phyloP scores from a whole-genome alignment of 1,139 yeast genomes.

The Zygosaccharomyces pseudobailii region DNA sequence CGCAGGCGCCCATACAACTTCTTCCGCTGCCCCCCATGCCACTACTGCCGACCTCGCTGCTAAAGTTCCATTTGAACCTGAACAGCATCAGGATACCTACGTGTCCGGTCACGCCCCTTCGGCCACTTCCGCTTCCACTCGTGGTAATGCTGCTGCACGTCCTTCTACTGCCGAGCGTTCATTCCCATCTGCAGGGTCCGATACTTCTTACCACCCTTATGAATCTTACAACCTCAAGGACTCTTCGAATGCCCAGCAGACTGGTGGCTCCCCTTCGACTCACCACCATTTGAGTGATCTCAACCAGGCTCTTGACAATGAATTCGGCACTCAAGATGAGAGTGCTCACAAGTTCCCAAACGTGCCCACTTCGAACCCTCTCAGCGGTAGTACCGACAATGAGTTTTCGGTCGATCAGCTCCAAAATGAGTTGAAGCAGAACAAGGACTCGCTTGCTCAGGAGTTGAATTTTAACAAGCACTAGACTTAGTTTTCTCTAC shows the following conservation, averaged over 20 bases:
- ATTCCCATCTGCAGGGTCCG: no score
- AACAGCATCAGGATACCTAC: constrained; percentile 4
- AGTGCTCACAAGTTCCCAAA: constrained; percentile 9
- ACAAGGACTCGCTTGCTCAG: constrained; percentile 15
- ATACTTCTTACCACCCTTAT: background rate
- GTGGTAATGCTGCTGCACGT: constrained; percentile 15
- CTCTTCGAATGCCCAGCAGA: constrained; percentile 1
- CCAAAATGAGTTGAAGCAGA: constrained; percentile 19
- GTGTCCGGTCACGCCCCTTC: constrained; percentile 20
- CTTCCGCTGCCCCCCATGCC: constrained; percentile 15
- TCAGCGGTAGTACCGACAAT: constrained; percentile 14
- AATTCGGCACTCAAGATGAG: constrained; percentile 17
- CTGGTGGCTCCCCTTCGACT: constrained; percentile 15
- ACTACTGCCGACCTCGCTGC: constrained; percentile 33
- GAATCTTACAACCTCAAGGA: background rate
- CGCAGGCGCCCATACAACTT: constrained; percentile 36
- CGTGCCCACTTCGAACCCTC: constrained; percentile 21
- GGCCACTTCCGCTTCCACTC: constrained; percentile 27
- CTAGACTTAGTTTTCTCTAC: background rate
- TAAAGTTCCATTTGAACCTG: constrained; percentile 21
- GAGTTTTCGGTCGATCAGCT: constrained; percentile 23
- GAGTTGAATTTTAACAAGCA: constrained; percentile 2
- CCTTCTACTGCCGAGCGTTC: background rate
- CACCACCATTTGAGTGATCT: constrained; percentile 5
- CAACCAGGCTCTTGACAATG: constrained; percentile 16